Evolutionary conservation across 176 grass and related monocot genomes (phyloP).

Genomic region (Guadua angustifolia): DNA sequence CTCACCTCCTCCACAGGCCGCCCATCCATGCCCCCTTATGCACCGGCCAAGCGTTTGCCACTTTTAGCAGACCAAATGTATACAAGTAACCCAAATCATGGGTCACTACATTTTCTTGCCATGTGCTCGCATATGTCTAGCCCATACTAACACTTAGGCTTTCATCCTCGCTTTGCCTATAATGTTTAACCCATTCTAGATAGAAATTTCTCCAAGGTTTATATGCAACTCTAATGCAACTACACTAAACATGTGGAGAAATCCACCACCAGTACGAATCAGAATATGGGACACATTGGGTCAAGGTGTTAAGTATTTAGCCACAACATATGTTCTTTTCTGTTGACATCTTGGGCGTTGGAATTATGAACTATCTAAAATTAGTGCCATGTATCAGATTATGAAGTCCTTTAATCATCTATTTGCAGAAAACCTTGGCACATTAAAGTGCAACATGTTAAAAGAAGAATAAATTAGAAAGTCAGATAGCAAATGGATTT

Average conservation of each 20-base stretch:
- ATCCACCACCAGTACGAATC: not conserved
- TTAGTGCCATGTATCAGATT: not conserved
- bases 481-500: not conserved
- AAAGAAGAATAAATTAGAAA: not conserved
- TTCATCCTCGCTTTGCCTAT: not conserved
- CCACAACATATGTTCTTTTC: not conserved
- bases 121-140: not conserved
- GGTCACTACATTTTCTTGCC: too few species aligned
- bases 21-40: too few species aligned
- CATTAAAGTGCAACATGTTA: not conserved
- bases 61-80: too few species aligned
- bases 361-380: not conserved
- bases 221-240: not conserved
- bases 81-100: too few species aligned
- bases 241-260: not conserved
- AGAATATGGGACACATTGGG: not conserved
- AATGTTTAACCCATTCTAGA: not conserved
- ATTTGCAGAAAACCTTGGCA: not conserved
- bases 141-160: not conserved
- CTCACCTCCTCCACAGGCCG: too few species aligned
- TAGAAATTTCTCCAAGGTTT: not conserved
- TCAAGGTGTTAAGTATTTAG: not conserved
- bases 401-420: not conserved
- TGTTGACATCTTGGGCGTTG: not conserved
- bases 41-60: too few species aligned